Percentiles rank a stretch among this genome's conserved stretches.
Conservation (phyloP, 1,284 basidiomycete species). For the Apiotrichum sp. region DNA sequence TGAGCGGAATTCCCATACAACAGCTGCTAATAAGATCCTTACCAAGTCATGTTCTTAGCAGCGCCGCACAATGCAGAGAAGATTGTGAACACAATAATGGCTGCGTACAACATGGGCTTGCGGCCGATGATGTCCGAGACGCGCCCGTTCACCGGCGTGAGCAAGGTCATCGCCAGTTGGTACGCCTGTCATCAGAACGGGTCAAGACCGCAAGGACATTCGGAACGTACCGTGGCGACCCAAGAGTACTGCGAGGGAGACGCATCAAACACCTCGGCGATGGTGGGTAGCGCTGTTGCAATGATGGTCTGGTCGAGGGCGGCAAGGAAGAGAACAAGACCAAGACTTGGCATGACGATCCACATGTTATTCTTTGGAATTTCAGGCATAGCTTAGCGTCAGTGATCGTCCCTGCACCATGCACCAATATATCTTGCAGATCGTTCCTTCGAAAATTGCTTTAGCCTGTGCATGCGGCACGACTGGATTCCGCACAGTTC, state of each 20-base stretch:
- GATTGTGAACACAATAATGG: constrained; percentile 36
- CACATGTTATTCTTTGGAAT: constrained; percentile 31
- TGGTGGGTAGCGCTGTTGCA: constrained; percentile 32
- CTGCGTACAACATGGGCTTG: constrained; percentile 39
- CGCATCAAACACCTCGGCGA: constrained; percentile 27
- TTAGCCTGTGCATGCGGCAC: too few relatives aligned
- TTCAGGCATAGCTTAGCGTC: constrained; percentile 21
- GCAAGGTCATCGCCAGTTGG: constrained; percentile 31
- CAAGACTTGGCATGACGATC: constrained; percentile 36
- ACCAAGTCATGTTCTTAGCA: constrained; percentile 35
- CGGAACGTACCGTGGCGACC: constrained; percentile 28
- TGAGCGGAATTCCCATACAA: too few relatives aligned
- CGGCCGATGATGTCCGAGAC: constrained; percentile 40
- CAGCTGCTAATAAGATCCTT: background rate
- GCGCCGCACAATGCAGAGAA: constrained; percentile 39
- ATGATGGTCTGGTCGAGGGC: constrained; percentile 42
- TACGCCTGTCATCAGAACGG: constrained; percentile 21
- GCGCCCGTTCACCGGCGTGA: constrained; percentile 38
- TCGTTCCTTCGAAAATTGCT: background rate
- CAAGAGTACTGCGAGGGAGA: constrained; percentile 32
- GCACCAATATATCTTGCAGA: too few relatives aligned
- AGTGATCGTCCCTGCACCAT: constrained; percentile 1
- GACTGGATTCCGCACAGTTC: too few relatives aligned
- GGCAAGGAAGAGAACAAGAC: constrained; percentile 37
- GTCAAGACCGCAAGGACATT: background rate